Evolutionary conservation across 2,329 filamentous ascomycete genomes (phyloP), one percentile per base, ranked within the genome.

Genomic region (Aplosporella prunicola): DNA sequence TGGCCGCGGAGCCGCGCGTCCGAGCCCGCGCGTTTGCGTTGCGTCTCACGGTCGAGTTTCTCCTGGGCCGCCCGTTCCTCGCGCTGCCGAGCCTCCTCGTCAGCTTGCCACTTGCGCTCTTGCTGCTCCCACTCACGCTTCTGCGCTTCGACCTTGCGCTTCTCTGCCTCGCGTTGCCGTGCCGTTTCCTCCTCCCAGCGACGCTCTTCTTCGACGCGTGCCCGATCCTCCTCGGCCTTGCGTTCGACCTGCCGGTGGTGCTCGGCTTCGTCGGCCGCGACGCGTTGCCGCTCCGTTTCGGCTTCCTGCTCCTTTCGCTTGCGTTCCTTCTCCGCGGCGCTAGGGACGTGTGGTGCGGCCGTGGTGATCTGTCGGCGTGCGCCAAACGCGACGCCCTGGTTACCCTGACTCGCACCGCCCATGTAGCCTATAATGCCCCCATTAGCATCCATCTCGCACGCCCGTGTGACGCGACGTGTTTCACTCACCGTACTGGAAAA

Each of bases 341-440:
- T 89, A 1, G 88, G 87, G 8, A 96, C 85, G 30, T 74, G 60
- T 5, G 91, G 91, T 20, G 76, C 71, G 10, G 85, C 76, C 50
- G 73, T 86, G 7, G 88, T 96, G 55, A 98, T 96, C 63, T 98
- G 91, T 43, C 91, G 77, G 50, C 88, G 76, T 13, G 80, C 85
- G 39, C 91, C 91, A 60, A 96, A 96, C 9, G 84, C 78, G 49
- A 98, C 86, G 13, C 91, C 91, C 44, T 95, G 78, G 51, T 93
- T 96, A 3, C 86, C 89, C 58, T 98, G 91, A 52, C 85, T 95
- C 17, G 91, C 91, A 32, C 91, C 91, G 41, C 91, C 91, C 82
- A 96, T 91, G 61, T 95, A 98, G 6, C 91, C 60, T 40, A 20
- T 14, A 13, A 26, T 24, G 26, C 9, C 22, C 24, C n/a, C 3